Evolutionary conservation across 2,329 filamentous ascomycete species (phyloP), one percentile per base, ranked within the genome.

Genomic region (Cercospora janseana): DNA sequence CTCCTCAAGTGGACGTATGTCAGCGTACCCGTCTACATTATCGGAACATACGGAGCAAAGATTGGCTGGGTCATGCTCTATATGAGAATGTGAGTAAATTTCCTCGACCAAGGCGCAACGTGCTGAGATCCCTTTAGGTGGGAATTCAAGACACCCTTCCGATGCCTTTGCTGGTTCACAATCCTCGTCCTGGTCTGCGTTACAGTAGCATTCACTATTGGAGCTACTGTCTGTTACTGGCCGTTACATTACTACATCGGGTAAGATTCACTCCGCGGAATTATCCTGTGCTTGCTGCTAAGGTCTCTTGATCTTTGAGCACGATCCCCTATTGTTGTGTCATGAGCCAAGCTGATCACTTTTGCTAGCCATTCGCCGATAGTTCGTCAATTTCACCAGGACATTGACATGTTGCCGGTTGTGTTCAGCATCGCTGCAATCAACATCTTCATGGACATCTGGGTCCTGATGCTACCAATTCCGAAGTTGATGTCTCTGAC

Each of bases 101-200:
- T 21, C n/a, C 18, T n/a, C 8, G 12, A n/a, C 8, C 6, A 13
- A 35, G 23, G 13, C 4, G 3, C n/a, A 15, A 8, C 21, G 6
- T 37, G 23, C 49, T 47, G 16, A 52, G 16, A 2, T 4, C 2
- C 4, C 10, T 18, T 9, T 16, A 50, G 47, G 40, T 55, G 52
- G 52, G 52, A 55, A n/a, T 45, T 46, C n/a, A 55, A 55, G 15
- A 55, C 49, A 5, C 6, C 13, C 12, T 55, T 55, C 21, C 53
- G 49, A n/a, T 50, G 52, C 26, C 8, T 49, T 3, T 55, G 53
- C 46, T 55, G 49, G 46, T 18, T 32, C 12, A 50, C 49, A 2
- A 20, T 45, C 8, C 18, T 24, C 16, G 23, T 52, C 3, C 28
- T 50, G 7, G 24, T n/a, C 13, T 5, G 21, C n/a, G 6, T 27